phyloP scores from a whole-genome alignment of 768 basidiomycete genomes.

The Xanthoconium stramineum region DNA sequence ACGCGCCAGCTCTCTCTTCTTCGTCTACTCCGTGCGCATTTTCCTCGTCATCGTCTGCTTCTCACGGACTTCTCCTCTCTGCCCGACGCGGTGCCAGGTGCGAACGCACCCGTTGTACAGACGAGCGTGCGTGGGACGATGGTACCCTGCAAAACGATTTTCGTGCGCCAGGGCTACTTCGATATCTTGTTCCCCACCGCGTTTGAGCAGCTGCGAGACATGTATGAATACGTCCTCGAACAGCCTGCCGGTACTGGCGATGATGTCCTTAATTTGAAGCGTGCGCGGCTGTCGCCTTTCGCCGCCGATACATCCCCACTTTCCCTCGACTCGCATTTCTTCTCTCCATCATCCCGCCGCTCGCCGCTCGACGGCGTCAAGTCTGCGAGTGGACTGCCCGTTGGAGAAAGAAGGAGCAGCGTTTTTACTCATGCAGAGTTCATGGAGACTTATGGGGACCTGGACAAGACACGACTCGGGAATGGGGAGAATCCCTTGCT shows the following conservation, averaged over 20 bases:
- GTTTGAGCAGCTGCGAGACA: slow-evolving; percentile 79
- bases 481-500: slow-evolving; percentile 90
- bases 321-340: slow-evolving; percentile 60
- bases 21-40: slow-evolving; percentile 73
- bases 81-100: slow-evolving; percentile 71
- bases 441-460: slow-evolving; percentile 77
- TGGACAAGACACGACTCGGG: slow-evolving; percentile 62
- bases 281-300: slow-evolving; percentile 50
- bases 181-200: slow-evolving; percentile 99
- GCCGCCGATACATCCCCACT: slow-evolving; percentile 47
- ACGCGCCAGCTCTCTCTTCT: slow-evolving; percentile 86
- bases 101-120: slow-evolving; percentile 89
- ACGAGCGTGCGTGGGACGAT: slow-evolving; percentile 82
- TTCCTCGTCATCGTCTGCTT: slow-evolving; percentile 91
- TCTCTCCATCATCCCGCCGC: slow-evolving; percentile 57
- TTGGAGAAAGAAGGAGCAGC: slow-evolving; percentile 76
- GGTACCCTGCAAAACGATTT: slow-evolving; percentile 84
- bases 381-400: slow-evolving; percentile 72
- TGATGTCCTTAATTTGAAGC: slow-evolving; percentile 19
- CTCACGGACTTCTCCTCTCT: slow-evolving; percentile 90
- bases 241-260: slow-evolving; percentile 40
- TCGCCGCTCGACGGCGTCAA: slow-evolving; percentile 65
- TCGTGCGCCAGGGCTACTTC: slow-evolving; percentile 94
- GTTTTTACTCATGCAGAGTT: slow-evolving; percentile 91
- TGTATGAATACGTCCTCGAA: slow-evolving; percentile 83